These are phyloP conservation scores for Pseudopithomyces maydicus DNA, from an alignment of 2,329 filamentous ascomycete species.

Conservation along the genomic window DNA sequence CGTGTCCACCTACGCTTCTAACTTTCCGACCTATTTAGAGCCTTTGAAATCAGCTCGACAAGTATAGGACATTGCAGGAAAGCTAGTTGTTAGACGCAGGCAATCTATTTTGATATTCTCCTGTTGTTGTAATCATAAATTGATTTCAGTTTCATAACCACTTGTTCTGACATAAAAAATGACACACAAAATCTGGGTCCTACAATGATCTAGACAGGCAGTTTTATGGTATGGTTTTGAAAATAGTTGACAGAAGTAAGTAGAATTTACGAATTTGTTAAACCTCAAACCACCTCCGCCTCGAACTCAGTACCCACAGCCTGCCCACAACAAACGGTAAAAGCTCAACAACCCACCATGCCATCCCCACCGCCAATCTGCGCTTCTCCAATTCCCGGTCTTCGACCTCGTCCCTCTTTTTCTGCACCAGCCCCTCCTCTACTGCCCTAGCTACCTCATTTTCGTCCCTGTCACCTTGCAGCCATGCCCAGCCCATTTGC, in stretches of 20 bases:
- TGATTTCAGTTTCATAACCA: no score
- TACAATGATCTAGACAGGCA: no score
- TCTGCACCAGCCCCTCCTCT: slow-evolving; percentile 11
- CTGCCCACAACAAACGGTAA: slow-evolving; percentile 23
- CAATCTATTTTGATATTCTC: background rate
- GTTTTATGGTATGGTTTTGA: no score
- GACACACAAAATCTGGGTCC: no score
- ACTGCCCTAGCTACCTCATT: slow-evolving; percentile 5
- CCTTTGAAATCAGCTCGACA: no score
- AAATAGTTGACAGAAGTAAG: no score
- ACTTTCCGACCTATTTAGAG: no score
- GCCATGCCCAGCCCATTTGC: slow-evolving; percentile 10
- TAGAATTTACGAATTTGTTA: background rate
- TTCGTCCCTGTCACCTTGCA: background rate
- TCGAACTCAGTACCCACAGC: slow-evolving; percentile 17
- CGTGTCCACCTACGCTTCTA: no score
- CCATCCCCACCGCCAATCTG: slow-evolving; percentile 15
- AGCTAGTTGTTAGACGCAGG: no score
- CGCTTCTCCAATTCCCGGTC: slow-evolving; percentile 1
- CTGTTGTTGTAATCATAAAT: background rate
- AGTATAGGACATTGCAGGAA: no score
- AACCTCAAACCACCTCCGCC: slow-evolving; percentile 17
- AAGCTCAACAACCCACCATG: slow-evolving; percentile 22
- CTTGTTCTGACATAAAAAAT: no score
- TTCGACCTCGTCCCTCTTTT: slow-evolving; percentile 7